Base-by-base conservation (phyloP, 352 stramenopile genomes). In the Phytophthora rubi region DNA sequence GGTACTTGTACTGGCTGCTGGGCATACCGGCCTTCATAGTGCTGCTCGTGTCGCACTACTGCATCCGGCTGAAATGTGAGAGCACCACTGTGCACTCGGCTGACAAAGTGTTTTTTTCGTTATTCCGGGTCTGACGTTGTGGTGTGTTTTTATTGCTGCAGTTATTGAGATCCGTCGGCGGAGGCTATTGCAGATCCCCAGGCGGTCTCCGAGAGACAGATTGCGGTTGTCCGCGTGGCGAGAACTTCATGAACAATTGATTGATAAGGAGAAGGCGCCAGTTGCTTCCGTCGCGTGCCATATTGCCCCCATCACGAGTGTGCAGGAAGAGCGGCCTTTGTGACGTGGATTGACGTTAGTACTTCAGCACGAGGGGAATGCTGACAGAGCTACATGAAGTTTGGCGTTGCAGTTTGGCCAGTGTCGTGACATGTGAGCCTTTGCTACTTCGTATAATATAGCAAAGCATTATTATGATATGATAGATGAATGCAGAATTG, bases 171-270 rank as follows among this genome's bases (percentile, higher is more conserved):
- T 58, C 55, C 52, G 42, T 48, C 52, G 53, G 21, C 52, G 51
- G 37, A 37, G 57, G 26, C 21, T 60, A 8, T 44, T 75, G 39
- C 48, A 53, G 59, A 70, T 71, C 63, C 62, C 62, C 13, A 67
- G 21, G n/a, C 47, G 62, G 12, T 77, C 73, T 37, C 62, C 70
- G 15, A 67, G 49, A 37, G 49, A 54, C 32, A 54, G 49, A 6
- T 61, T 83, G 48, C 53, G 75, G 45, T 58, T 83, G 10, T 75
- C 75, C 13, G 70, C 67, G 33, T 83, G 76, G 76, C 49, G 70
- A 13, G 66, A 63, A 6, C 26, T 81, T 23, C 54, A 77, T 16
- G 63, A 80, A 42, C 37, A 81, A 16, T 42, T 83, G 44, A 80
- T 83, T 54, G 70, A 77, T 53, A 72, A 71, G 26, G 62, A 80